These are phyloP conservation scores for Cystobasidiaceae sp. DNA, from an alignment of 1,284 basidiomycete genomes.

Conservation along the genomic window DNA sequence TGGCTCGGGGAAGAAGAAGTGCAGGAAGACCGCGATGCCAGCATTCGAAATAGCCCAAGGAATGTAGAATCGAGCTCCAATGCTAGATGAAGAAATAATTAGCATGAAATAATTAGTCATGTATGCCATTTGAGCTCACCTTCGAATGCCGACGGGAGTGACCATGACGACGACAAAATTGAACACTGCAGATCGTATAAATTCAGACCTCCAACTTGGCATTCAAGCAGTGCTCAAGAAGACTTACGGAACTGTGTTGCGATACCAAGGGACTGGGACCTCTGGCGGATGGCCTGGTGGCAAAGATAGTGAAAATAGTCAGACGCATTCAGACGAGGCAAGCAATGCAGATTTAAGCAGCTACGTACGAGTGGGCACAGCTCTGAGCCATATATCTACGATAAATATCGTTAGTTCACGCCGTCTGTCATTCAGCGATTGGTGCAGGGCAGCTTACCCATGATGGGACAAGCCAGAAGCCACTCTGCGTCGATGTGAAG, in stretches of 20 bases:
- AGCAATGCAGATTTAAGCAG: background rate
- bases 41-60: conserved; percentile 37
- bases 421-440: background rate
- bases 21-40: conserved; percentile 29
- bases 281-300: conserved; percentile 3
- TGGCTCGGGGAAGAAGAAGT: conserved; percentile 36
- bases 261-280: conserved; percentile 31
- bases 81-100: background rate
- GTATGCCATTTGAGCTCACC: conserved; percentile 5
- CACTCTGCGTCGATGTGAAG: conserved; percentile 25
- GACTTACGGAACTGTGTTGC: conserved; percentile 30
- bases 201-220: too few relatives aligned
- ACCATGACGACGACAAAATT: conserved; percentile 33
- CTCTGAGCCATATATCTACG: too few relatives aligned
- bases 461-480: conserved; percentile 25
- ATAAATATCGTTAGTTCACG: conserved; percentile 8
- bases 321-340: too few relatives aligned
- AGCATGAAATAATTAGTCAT: conserved; percentile 1
- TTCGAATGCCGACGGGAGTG: conserved; percentile 33
- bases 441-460: background rate
- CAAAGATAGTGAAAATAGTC: too few relatives aligned
- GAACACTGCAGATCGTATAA: too few relatives aligned
- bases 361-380: background rate
- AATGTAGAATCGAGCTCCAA: background rate
- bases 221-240: background rate